phyloP scores from a whole-genome alignment of 306 rosid genomes.

The Cucurbita ficifolia region DNA sequence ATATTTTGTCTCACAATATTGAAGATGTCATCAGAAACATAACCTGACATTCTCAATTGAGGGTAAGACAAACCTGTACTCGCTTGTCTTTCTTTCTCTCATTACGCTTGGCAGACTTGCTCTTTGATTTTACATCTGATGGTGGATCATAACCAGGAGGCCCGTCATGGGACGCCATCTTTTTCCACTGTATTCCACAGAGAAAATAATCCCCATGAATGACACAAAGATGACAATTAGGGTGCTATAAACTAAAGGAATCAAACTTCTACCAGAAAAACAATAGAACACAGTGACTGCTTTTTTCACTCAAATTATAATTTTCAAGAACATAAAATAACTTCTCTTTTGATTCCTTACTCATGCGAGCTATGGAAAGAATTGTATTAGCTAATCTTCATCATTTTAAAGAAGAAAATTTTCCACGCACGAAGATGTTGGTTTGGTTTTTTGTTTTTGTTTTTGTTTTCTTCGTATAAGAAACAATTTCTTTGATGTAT shows the following conservation, averaged over 20 bases:
- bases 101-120: constrained; percentile 74
- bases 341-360: not conserved
- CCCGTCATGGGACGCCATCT: constrained; percentile 48
- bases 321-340: not conserved
- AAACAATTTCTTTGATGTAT: too few species aligned
- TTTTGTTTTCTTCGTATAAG: too few species aligned
- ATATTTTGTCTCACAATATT: not conserved
- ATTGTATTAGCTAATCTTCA: not conserved
- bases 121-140: constrained; percentile 47
- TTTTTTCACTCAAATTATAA: not conserved
- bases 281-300: not conserved
- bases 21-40: not conserved
- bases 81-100: constrained; percentile 93
- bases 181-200: constrained; percentile 44
- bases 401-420: not conserved
- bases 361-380: not conserved
- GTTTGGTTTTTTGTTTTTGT: not conserved
- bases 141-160: constrained; percentile 68
- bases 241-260: not conserved
- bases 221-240: not conserved
- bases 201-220: not conserved
- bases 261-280: not conserved
- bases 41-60: not conserved
- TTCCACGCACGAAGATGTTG: not conserved
- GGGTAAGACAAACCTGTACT: constrained; percentile 37